A percentile compares a stretch with the other conserved stretches of the same genome.
Evolutionary conservation across 768 basidiomycete genomes (phyloP).

Genomic region (Suillus subalutaceus): DNA sequence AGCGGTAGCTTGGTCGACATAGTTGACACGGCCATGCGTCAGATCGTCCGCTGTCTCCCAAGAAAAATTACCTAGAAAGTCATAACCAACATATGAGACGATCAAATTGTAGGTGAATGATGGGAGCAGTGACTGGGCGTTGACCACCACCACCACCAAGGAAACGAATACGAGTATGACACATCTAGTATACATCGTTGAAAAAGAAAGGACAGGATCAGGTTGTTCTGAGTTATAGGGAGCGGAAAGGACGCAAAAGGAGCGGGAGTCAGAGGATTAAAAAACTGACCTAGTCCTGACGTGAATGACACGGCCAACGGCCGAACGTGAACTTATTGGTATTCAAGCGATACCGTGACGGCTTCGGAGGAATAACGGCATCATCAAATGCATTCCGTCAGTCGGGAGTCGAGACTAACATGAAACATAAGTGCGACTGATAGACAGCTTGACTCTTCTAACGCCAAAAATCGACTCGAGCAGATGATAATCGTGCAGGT

Average conservation of each 20-base stretch:
- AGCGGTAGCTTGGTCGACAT: slow-evolving; percentile 49
- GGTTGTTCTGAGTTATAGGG: background rate
- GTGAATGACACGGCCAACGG: background rate
- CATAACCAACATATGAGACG: slow-evolving; percentile 31
- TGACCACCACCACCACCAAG: background rate
- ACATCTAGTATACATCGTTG: background rate
- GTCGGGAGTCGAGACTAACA: background rate
- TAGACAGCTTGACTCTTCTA: background rate
- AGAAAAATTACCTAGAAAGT: slow-evolving; percentile 50
- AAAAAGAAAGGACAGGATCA: slow-evolving; percentile 1
- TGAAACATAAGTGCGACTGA: background rate
- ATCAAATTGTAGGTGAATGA: slow-evolving; percentile 8
- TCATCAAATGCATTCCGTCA: background rate
- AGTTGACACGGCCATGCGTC: slow-evolving; percentile 70
- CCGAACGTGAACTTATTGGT: background rate
- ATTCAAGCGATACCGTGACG: background rate
- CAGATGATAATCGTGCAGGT: too few species aligned
- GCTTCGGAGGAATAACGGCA: background rate
- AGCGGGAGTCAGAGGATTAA: background rate
- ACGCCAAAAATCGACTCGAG: background rate
- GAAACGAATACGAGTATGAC: background rate
- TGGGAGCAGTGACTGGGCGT: slow-evolving; percentile 8
- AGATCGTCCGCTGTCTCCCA: slow-evolving; percentile 59
- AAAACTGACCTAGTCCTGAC: background rate
- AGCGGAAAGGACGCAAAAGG: background rate